These are phyloP conservation scores for Plasmodium malariae DNA, from an alignment of 169 alveolate species.

Conservation along the genomic window DNA sequence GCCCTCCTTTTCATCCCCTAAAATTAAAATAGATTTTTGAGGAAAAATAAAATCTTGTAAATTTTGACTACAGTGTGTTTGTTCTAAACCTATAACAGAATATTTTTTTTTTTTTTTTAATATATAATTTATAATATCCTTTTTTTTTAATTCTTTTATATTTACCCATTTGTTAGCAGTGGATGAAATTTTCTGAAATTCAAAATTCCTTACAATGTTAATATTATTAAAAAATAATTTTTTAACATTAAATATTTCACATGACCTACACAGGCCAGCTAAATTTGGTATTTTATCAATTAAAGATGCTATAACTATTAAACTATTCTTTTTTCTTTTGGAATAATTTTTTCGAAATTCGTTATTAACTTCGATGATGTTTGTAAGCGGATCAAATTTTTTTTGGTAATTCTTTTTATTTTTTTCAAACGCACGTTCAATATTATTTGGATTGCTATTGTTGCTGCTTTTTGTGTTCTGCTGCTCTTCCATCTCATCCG, in stretches of 20 bases:
- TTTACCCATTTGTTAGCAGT: conserved; percentile 95
- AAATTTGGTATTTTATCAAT: conserved; percentile 93
- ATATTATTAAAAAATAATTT: conserved; percentile 79
- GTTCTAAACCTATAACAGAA: conserved; percentile 91
- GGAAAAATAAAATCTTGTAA: conserved; percentile 88
- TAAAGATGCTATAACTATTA: conserved; percentile 91
- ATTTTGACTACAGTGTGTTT: conserved; percentile 88
- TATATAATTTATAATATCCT: conserved; percentile 79
- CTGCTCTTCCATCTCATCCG: not conserved
- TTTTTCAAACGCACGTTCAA: not conserved
- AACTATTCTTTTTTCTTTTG: conserved; percentile 83
- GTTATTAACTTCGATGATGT: conserved; percentile 2
- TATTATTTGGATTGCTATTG: not conserved
- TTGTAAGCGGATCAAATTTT: conserved; percentile 76
- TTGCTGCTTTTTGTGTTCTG: not conserved
- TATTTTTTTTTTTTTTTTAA: conserved; percentile 88
- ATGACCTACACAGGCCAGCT: conserved; percentile 94
- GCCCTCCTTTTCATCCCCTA: conserved; percentile 95
- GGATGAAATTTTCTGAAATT: conserved; percentile 89
- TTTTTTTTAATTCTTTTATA: conserved; percentile 83
- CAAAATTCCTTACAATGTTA: conserved; percentile 83
- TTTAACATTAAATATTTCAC: conserved; percentile 90
- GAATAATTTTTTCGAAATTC: conserved; percentile 27
- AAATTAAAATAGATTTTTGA: conserved; percentile 86
- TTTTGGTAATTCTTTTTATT: conserved; percentile 72